Evolutionary conservation across 169 alveolate species (phyloP).

Genomic region (Plasmodium relictum): DNA sequence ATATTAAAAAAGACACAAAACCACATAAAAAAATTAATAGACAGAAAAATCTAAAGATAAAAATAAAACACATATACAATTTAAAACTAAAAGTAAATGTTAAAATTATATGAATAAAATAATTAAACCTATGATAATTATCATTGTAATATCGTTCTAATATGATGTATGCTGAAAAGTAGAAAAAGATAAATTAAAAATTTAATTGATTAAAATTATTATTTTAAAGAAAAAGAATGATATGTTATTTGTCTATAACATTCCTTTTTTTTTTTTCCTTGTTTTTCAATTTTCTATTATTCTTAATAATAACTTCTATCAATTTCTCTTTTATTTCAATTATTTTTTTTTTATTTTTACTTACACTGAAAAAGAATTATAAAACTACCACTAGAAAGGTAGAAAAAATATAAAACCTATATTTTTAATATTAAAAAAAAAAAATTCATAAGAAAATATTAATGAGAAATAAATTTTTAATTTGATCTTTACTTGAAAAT

Average conservation of each 20-base stretch:
- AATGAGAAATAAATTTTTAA: not conserved
- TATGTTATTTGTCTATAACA: not conserved
- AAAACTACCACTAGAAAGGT: conserved; percentile 50
- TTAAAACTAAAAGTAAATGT: not conserved
- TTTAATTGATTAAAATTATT: not conserved
- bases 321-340: not conserved
- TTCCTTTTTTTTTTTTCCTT: not conserved
- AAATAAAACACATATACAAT: too few relatives aligned
- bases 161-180: conserved; percentile 26
- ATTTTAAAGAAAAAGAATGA: conserved; percentile 7
- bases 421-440: conserved; percentile 12
- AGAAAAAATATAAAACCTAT: conserved; percentile 54
- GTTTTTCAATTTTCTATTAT: not conserved
- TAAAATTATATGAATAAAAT: not conserved
- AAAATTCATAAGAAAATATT: not conserved
- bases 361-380: conserved; percentile 39
- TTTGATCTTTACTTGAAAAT: conserved; percentile 36
- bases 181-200: not conserved
- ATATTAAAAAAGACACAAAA: conserved; percentile 13
- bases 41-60: conserved; percentile 17
- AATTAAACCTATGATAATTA: conserved; percentile 22
- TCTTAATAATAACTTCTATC: not conserved
- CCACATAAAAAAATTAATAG: conserved; percentile 25
- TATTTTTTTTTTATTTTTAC: conserved; percentile 6
- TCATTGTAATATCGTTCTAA: conserved; percentile 17